A percentile compares a stretch with the other conserved stretches of the same genome.
These are phyloP conservation scores for Apiotrichum veenhuisii DNA, from an alignment of 1,284 basidiomycete species.

Conservation along the genomic window DNA sequence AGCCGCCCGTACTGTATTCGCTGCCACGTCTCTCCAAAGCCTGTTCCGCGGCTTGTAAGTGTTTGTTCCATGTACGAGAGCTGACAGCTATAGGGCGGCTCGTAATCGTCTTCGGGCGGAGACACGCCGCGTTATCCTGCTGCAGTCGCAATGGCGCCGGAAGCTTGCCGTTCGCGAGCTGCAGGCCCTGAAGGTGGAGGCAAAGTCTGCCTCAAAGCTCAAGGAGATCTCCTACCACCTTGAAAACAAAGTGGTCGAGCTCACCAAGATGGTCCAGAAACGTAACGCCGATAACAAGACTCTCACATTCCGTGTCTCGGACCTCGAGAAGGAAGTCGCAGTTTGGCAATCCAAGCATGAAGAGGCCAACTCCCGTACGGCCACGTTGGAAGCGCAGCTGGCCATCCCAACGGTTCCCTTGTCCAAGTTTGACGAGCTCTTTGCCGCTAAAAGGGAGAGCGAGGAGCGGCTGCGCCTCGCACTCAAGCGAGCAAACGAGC, in stretches of 20 bases:
- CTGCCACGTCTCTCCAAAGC: conserved; percentile 74
- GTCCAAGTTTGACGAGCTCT: conserved; percentile 69
- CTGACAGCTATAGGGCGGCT: conserved; percentile 55
- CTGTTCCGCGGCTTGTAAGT: conserved; percentile 83
- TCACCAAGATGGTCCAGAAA: conserved; percentile 92
- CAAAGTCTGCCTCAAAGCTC: conserved; percentile 94
- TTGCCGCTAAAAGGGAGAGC: conserved; percentile 72
- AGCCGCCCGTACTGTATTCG: conserved; percentile 61
- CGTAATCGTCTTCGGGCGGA: conserved; percentile 65
- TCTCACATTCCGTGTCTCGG: conserved; percentile 66
- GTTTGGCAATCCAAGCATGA: conserved; percentile 84
- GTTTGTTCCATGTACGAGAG: not conserved
- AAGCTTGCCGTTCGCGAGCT: conserved; percentile 83
- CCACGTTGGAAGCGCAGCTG: conserved; percentile 68
- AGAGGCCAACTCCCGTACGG: conserved; percentile 75
- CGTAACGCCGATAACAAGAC: conserved; percentile 90
- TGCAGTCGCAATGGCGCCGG: conserved; percentile 90
- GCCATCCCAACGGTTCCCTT: conserved; percentile 70
- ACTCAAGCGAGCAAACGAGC: conserved; percentile 66
- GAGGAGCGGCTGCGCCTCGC: conserved; percentile 78
- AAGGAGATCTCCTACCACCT: conserved; percentile 98
- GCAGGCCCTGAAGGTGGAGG: conserved; percentile 77
- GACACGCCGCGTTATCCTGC: conserved; percentile 69
- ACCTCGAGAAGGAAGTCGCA: conserved; percentile 79
- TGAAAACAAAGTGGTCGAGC: conserved; percentile 99